Percentiles rank a stretch among this genome's conserved stretches.
phyloP scores from a whole-genome alignment of 1,139 yeast species.

The Hanseniaspora gamundiae region DNA sequence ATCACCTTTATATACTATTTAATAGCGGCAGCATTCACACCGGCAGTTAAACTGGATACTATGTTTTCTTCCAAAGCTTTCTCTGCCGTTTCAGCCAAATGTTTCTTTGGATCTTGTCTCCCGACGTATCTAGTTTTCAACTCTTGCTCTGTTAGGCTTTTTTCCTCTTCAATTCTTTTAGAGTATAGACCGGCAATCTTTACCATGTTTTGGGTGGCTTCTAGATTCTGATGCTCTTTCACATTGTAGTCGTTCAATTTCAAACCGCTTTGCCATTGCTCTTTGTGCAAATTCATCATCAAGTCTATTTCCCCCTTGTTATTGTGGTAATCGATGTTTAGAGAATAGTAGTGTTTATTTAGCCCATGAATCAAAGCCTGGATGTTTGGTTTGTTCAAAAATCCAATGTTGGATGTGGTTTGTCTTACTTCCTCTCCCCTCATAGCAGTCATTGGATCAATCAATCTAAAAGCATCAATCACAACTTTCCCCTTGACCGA shows the following conservation, averaged over 20 bases:
- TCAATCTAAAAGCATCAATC: constrained; percentile 93
- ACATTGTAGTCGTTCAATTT: constrained; percentile 65
- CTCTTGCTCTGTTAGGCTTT: constrained; percentile 76
- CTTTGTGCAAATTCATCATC: constrained; percentile 89
- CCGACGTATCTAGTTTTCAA: constrained; percentile 94
- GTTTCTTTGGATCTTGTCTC: constrained; percentile 97
- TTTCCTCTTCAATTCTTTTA: constrained; percentile 85
- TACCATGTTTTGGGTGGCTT: constrained; percentile 68
- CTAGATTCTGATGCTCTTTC: constrained; percentile 65
- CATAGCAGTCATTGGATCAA: constrained; percentile 80
- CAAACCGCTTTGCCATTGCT: constrained; percentile 92
- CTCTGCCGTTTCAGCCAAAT: constrained; percentile 82
- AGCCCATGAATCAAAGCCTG: constrained; percentile 96
- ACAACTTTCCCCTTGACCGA: constrained; percentile 98
- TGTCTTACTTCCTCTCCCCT: constrained; percentile 98
- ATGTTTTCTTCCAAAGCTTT: constrained; percentile 79
- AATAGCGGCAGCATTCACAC: constrained; percentile 77
- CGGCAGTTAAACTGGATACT: constrained; percentile 74
- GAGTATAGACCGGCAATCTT: constrained; percentile 86
- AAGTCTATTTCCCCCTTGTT: constrained; percentile 87
- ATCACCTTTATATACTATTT: constrained; percentile 27
- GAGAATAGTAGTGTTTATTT: constrained; percentile 91
- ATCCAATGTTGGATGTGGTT: constrained; percentile 91
- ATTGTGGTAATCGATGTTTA: constrained; percentile 89
- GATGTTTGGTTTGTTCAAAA: constrained; percentile 92